Percentiles rank a stretch among this genome's conserved stretches.
These are phyloP conservation scores for Hyphopichia burtonii DNA, from an alignment of 1,139 yeast genomes.

Conservation along the genomic window DNA sequence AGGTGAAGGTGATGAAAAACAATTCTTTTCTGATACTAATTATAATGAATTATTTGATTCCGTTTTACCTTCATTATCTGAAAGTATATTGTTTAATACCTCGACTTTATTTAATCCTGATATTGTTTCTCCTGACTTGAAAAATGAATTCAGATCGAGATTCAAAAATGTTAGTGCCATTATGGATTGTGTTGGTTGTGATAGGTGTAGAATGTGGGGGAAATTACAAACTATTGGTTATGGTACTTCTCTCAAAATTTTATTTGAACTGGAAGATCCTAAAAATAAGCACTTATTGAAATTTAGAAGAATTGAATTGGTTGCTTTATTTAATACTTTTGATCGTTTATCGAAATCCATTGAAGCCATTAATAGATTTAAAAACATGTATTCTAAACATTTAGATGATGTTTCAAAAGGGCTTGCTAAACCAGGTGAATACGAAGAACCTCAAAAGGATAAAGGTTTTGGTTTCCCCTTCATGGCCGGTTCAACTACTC, in stretches of 20 bases:
- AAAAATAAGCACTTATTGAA: conserved; percentile 44
- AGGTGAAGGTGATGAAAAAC: conserved; percentile 24
- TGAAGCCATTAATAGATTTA: conserved; percentile 70
- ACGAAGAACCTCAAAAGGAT: conserved; percentile 24
- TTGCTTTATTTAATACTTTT: conserved; percentile 87
- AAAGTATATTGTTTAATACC: conserved; percentile 44
- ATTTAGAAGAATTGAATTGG: conserved; percentile 81
- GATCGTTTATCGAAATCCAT: conserved; percentile 88
- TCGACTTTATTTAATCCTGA: conserved; percentile 56
- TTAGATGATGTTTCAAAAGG: conserved; percentile 43
- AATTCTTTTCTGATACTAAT: conserved; percentile 52
- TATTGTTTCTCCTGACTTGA: conserved; percentile 57
- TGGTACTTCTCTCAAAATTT: conserved; percentile 89
- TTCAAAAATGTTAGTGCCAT: conserved; percentile 87
- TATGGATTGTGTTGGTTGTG: conserved; percentile 99
- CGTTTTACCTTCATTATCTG: conserved; percentile 26
- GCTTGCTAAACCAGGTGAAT: conserved; percentile 42
- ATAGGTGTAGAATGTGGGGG: conserved; percentile 97
- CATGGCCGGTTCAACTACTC: conserved; percentile 14
- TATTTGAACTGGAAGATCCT: conserved; percentile 69
- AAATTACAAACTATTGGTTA: conserved; percentile 95
- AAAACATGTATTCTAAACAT: conserved; percentile 49
- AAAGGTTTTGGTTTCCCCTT: conserved; percentile 46
- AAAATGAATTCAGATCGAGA: conserved; percentile 80
- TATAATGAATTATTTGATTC: conserved; percentile 33